Conservation (phyloP, 768 basidiomycete genomes). For the Collybia sordida region DNA sequence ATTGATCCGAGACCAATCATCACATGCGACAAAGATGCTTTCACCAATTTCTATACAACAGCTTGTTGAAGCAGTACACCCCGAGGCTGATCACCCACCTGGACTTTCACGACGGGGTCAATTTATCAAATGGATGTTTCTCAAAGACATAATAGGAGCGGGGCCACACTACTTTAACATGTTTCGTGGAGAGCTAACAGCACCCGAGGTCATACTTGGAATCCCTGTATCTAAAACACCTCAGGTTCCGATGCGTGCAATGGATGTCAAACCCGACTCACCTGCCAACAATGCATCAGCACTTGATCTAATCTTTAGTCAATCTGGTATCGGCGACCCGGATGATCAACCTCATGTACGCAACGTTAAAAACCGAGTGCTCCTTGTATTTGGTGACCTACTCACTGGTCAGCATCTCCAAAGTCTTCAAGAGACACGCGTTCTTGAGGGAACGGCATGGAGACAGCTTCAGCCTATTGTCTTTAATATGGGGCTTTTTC, state of each 20-base stretch:
- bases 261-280: slow-evolving; percentile 23
- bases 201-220: slow-evolving; percentile 20
- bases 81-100: slow-evolving; percentile 5
- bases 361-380: slow-evolving; percentile 9
- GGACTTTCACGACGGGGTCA: slow-evolving; percentile 17
- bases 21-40: no score
- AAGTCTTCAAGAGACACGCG: slow-evolving; percentile 17
- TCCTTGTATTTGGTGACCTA: slow-evolving; percentile 27
- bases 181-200: slow-evolving; percentile 12
- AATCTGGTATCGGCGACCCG: slow-evolving; percentile 21
- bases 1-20: no score
- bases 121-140: slow-evolving; percentile 27
- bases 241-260: slow-evolving; percentile 14
- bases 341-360: background rate
- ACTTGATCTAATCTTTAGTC: slow-evolving; percentile 13
- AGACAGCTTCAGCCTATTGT: slow-evolving; percentile 27
- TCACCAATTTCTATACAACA: no score
- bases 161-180: slow-evolving; percentile 22
- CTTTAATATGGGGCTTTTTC: slow-evolving; percentile 28
- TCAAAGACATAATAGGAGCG: slow-evolving; percentile 18
- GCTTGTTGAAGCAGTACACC: no score
- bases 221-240: slow-evolving; percentile 17
- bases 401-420: slow-evolving; percentile 20
- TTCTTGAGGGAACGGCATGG: slow-evolving; percentile 25
- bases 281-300: slow-evolving; percentile 17